Evolutionary conservation across 139 green algal genomes (phyloP).

Genomic region (Deuterostichococcus epilithicus): DNA sequence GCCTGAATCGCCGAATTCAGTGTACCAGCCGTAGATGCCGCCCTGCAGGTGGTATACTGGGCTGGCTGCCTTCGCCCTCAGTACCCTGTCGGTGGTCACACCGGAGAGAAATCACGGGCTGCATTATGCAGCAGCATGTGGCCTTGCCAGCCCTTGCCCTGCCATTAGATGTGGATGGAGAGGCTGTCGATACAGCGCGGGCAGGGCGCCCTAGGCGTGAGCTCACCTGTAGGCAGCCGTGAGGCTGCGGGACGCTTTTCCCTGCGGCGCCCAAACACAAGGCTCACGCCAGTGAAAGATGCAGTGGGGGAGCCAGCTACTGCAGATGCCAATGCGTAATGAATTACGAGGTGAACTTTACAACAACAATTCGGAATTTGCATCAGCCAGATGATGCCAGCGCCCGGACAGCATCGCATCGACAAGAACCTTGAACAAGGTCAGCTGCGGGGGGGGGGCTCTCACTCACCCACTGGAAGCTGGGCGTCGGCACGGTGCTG

Average conservation of each 20-base stretch:
- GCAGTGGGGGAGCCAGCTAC: not conserved
- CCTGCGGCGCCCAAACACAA: constrained; percentile 19
- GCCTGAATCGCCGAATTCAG: not conserved
- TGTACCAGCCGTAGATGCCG: constrained; percentile 44
- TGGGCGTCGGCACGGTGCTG: constrained; percentile 34
- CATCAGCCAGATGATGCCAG: too few relatives aligned
- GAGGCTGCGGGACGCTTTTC: not conserved
- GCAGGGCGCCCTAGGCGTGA: constrained; percentile 1
- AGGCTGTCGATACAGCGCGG: not conserved
- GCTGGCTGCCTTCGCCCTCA: not conserved
- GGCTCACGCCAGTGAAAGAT: too few relatives aligned
- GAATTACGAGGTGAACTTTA: not conserved
- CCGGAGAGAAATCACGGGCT: not conserved
- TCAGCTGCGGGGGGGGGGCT: constrained; percentile 47
- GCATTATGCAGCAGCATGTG: too few relatives aligned
- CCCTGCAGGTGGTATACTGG: constrained; percentile 45
- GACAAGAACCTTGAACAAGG: constrained; percentile 10
- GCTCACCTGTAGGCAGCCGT: not conserved
- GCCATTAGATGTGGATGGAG: not conserved
- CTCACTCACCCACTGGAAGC: constrained; percentile 48
- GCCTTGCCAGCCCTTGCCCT: too few relatives aligned
- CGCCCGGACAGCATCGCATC: not conserved
- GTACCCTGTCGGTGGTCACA: not conserved
- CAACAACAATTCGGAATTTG: too few relatives aligned
- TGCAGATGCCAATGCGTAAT: not conserved